A percentile compares a stretch with the other conserved stretches of the same genome.
phyloP scores from a whole-genome alignment of 441 rosid genomes.

The Jatropha podagrica region DNA sequence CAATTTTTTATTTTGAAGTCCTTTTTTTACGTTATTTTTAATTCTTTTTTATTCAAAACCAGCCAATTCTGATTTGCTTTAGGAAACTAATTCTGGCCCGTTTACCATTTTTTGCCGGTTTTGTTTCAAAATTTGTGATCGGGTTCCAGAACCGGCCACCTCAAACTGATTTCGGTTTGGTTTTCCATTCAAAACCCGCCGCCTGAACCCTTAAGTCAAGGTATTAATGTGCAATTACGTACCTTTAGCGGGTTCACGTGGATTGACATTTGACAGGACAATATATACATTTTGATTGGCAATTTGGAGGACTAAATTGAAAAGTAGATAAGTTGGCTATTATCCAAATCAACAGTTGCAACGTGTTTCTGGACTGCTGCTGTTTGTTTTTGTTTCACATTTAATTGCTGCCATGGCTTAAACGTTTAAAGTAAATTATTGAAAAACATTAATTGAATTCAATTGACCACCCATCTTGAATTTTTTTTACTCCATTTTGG shows the following conservation, averaged over 20 bases:
- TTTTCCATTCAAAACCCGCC: no score
- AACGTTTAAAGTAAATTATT: not conserved
- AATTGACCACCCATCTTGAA: not conserved
- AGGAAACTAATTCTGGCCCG: no score
- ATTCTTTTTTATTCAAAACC: no score
- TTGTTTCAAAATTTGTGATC: no score
- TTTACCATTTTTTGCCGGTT: no score
- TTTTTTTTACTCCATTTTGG: no score
- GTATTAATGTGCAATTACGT: slow-evolving; percentile 12
- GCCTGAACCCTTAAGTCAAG: not conserved
- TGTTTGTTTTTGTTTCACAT: not conserved
- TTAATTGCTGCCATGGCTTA: not conserved
- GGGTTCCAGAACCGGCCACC: no score
- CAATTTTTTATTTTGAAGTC: no score
- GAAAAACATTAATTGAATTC: slow-evolving; percentile 4
- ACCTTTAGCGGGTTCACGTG: not conserved
- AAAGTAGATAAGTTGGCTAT: not conserved
- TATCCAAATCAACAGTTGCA: no score
- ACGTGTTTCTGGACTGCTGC: not conserved
- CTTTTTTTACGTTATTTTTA: no score
- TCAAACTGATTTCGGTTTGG: no score
- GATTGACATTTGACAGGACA: slow-evolving; percentile 25
- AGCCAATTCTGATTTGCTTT: no score
- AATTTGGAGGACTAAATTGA: slow-evolving; percentile 20
- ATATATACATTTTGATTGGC: not conserved